Percentiles rank a stretch among this genome's conserved stretches.
Evolutionary conservation across 257 asterid genomes (phyloP).

Genomic region (Perilla frutescens): DNA sequence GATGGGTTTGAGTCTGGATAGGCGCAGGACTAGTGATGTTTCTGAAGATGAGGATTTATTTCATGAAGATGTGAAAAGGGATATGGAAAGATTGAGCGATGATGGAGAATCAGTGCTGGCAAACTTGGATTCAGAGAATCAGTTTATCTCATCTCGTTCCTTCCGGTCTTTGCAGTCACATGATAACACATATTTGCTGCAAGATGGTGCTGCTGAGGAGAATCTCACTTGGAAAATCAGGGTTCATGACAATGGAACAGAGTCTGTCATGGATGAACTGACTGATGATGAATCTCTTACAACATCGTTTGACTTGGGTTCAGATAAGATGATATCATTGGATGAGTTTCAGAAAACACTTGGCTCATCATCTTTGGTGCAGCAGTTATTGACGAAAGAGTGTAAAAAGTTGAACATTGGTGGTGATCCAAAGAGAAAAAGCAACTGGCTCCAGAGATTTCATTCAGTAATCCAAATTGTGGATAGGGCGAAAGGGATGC

Average conservation of each 20-base stretch:
- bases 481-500: slow-evolving; percentile 48
- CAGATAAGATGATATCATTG: slow-evolving; percentile 55
- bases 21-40: slow-evolving; percentile 33
- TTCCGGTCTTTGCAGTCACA: slow-evolving; percentile 43
- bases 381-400: slow-evolving; percentile 54
- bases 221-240: slow-evolving; percentile 45
- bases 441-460: slow-evolving; percentile 66
- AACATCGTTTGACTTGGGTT: slow-evolving; percentile 57
- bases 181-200: slow-evolving; percentile 40
- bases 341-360: slow-evolving; percentile 70
- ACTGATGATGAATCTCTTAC: slow-evolving; percentile 52
- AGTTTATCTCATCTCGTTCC: slow-evolving; percentile 51
- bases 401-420: slow-evolving; percentile 35
- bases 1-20: slow-evolving; percentile 67
- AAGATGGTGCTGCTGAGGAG: slow-evolving; percentile 42
- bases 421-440: slow-evolving; percentile 53
- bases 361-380: slow-evolving; percentile 69
- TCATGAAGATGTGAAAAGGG: slow-evolving; percentile 31
- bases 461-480: slow-evolving; percentile 41
- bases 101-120: slow-evolving; percentile 50
- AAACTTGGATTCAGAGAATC: slow-evolving; percentile 50
- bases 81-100: slow-evolving; percentile 46
- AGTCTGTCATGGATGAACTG: slow-evolving; percentile 51
- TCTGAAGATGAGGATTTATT: slow-evolving; percentile 40
- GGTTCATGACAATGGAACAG: slow-evolving; percentile 60